Evolutionary conservation across 2,329 filamentous ascomycete genomes (phyloP), one percentile per base, ranked within the genome.

Genomic region (Fusarium sambucinum): DNA sequence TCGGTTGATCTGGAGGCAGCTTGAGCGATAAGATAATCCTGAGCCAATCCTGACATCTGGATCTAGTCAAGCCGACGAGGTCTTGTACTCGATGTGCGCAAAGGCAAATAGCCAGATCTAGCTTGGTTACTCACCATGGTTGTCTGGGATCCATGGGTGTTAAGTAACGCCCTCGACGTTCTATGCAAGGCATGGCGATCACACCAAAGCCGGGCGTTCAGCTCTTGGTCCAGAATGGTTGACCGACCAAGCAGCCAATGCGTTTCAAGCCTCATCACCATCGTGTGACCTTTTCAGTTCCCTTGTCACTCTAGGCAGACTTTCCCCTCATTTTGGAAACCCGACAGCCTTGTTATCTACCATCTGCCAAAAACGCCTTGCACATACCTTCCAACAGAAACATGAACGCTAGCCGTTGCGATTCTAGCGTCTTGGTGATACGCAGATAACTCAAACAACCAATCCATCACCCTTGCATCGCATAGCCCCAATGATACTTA

Each of bases 171-270:
- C 50, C 63, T 46, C 27, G 17, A 29, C 29, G 27, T 40, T 41
- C 50, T 44, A 12, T 50, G 56, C 59, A 68, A 54, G 51, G 46
- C 50, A 48, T 51, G 29, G 52, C 50, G 40, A 62, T 58, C 47
- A 44, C 60, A 71, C 69, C 65, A 68, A 58, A 67, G 60, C 65
- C 69, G 65, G 71, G 69, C 68, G 60, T 27, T 47, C 51, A 71
- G 67, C 57, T 57, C 59, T 61, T 32, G 55, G 47, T 29, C 62
- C 58, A 46, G 46, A 56, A 60, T 27, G 17, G 25, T 25, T 52
- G 47, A 45, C 37, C 8, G 25, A 41, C 53, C 69, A 63, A 55
- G 38, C 52, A 46, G 17, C 56, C 32, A 27, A 37, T 19, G 40
- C 35, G 13, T 32, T 40, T 51, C 42, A 56, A 65, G 66, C 69